Evolutionary conservation across 2,329 filamentous ascomycete genomes (phyloP).

Genomic region (Ascochyta fabae): DNA sequence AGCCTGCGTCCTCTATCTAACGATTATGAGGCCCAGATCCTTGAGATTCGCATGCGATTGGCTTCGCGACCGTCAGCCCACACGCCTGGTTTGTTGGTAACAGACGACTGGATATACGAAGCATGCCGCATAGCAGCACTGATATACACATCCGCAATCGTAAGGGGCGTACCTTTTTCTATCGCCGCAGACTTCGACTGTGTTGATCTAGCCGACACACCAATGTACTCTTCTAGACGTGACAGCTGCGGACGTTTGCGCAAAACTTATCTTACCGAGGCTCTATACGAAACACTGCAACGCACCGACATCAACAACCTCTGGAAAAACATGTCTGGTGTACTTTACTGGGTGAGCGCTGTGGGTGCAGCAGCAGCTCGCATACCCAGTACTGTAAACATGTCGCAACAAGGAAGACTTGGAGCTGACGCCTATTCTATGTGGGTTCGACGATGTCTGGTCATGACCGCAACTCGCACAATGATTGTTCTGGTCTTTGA

Average conservation of each 20-base stretch:
- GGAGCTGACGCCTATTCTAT: constrained; percentile 24
- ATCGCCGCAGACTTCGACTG: constrained; percentile 28
- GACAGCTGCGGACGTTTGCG: background rate
- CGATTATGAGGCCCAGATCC: constrained; percentile 24
- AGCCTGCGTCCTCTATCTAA: background rate
- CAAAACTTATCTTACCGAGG: constrained; percentile 25
- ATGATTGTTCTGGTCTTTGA: constrained; percentile 37
- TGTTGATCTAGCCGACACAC: background rate
- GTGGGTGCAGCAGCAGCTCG: constrained; percentile 43
- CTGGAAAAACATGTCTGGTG: constrained; percentile 44
- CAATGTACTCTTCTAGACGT: background rate
- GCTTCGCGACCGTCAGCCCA: constrained; percentile 32
- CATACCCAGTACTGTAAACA: constrained; percentile 19
- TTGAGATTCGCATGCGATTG: constrained; percentile 26
- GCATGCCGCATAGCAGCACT: constrained; percentile 43
- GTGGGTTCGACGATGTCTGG: constrained; percentile 37
- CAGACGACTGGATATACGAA: constrained; percentile 44
- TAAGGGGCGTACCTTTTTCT: constrained; percentile 37
- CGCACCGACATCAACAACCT: constrained; percentile 33
- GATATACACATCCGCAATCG: constrained; percentile 42
- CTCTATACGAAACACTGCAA: constrained; percentile 31
- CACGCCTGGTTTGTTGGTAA: constrained; percentile 23
- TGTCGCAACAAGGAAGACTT: constrained; percentile 9
- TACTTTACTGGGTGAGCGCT: constrained; percentile 43
- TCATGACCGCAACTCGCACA: constrained; percentile 36